These are phyloP conservation scores for Tuctoria greenei DNA, from an alignment of 176 grass and related monocot species.

Conservation along the genomic window DNA sequence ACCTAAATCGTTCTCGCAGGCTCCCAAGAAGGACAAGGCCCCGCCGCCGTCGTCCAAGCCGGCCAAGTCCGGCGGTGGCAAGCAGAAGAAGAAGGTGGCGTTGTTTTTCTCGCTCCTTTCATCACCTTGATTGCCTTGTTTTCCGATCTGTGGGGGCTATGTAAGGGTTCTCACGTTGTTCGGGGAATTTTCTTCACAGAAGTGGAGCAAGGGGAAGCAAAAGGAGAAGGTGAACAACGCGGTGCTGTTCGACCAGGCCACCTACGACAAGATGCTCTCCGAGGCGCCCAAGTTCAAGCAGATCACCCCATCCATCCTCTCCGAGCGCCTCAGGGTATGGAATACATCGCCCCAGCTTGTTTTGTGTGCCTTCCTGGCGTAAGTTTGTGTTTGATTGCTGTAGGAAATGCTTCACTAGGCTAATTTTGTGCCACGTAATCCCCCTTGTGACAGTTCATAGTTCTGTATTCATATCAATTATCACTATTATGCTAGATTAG, in stretches of 20 bases:
- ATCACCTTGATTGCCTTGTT: too few species aligned
- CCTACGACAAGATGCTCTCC: conserved; percentile 47
- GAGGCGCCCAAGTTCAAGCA: conserved; percentile 55
- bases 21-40: conserved; percentile 57
- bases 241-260: conserved; percentile 52
- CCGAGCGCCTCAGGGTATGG: conserved; percentile 48
- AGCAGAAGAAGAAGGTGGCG: conserved; percentile 58
- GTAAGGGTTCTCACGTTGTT: background rate
- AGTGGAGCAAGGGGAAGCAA: conserved; percentile 64
- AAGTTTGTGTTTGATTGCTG: background rate
- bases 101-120: too few species aligned
- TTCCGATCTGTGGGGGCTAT: background rate
- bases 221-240: conserved; percentile 63
- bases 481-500: too few species aligned
- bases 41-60: conserved; percentile 51
- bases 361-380: background rate
- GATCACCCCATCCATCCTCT: conserved; percentile 50
- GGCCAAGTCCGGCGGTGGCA: conserved; percentile 52
- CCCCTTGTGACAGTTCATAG: background rate
- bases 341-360: background rate
- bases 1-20: conserved; percentile 24
- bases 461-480: background rate
- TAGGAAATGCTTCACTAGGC: background rate
- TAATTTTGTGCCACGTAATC: background rate
- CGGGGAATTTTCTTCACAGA: conserved; percentile 3